Base-by-base conservation (phyloP, 345 rosid genomes). In the Cardamine resedifolia region DNA sequence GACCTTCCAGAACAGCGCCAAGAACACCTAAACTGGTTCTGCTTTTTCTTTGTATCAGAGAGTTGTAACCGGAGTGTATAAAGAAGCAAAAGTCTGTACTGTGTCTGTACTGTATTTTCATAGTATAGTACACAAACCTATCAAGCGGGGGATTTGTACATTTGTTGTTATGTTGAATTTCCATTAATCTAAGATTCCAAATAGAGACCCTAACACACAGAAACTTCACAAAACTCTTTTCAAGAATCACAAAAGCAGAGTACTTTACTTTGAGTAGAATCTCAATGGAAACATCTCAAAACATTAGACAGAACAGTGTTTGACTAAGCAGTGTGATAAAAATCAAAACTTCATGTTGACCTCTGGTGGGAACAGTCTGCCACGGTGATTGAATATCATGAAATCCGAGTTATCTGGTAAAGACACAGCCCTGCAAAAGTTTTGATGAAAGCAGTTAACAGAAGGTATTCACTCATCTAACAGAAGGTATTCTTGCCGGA, bases 361-460 rank as follows among this genome's bases (percentile, higher is more conserved):
- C 52, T 77, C 81, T 7, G 86, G 77, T 61, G 85, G 68, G 59
- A 83, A 83, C 12, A 75, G 78, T 48, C 78, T 79, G 55, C 90
- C 94, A 28, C 94, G 90, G 60, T 92, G 98, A 74, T 90, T 88
- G 81, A 91, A 91, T 68, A 88, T 88, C 91, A 90, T 87, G 86
- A 86, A 95, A 68, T 92, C 99, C 27, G 88, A 59, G 79, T 86
- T 95, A 47, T 80, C 89, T 15, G 99, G 89, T 56, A 92, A 77
- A 34, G 91, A 84, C n/a, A 89, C 97, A 41, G 88, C 82, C 91
- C 98, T 92, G 86, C 4, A 72, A 27, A 36, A 4, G 43, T 52
- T 52, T 41, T 24, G 19, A 48, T 38, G 24, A 3, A 45, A 55
- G 4, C 10, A 60, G 36, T 52, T 55, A 60, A 31, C 4, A 66